phyloP scores from a whole-genome alignment of 306 rosid genomes.

The Trifolium dubium region DNA sequence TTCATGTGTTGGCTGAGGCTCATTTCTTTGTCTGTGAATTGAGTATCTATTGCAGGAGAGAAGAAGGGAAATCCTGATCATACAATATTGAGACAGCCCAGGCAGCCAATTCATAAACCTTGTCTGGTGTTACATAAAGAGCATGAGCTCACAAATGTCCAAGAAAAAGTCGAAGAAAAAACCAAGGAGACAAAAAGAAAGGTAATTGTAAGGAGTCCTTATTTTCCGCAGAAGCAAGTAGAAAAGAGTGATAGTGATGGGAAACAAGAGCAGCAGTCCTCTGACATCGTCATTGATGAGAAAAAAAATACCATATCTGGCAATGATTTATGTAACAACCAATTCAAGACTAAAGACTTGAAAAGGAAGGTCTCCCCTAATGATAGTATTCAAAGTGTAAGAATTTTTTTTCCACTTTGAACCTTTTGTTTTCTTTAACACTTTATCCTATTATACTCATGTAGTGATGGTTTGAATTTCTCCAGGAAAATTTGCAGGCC shows the following conservation, averaged over 20 bases:
- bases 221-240: slow-evolving; percentile 63
- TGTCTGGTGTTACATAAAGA: slow-evolving; percentile 65
- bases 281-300: slow-evolving; percentile 38
- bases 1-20: slow-evolving; percentile 37
- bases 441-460: slow-evolving; percentile 31
- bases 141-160: slow-evolving; percentile 44
- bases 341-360: slow-evolving; percentile 43
- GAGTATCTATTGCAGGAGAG: slow-evolving; percentile 46
- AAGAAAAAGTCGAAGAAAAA: slow-evolving; percentile 52
- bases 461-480: slow-evolving; percentile 36
- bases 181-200: slow-evolving; percentile 58
- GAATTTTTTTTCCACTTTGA: slow-evolving; percentile 46
- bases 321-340: slow-evolving; percentile 44
- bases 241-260: slow-evolving; percentile 46
- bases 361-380: slow-evolving; percentile 67
- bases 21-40: slow-evolving; percentile 44
- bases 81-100: slow-evolving; percentile 58
- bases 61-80: slow-evolving; percentile 53
- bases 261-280: slow-evolving; percentile 40
- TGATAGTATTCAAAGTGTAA: slow-evolving; percentile 57
- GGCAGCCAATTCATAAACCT: slow-evolving; percentile 74
- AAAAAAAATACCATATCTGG: slow-evolving; percentile 42
- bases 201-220: slow-evolving; percentile 71
- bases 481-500: slow-evolving; percentile 67
- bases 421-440: slow-evolving; percentile 29